Percentiles rank a stretch among this genome's conserved stretches.
phyloP scores from a whole-genome alignment of 2,329 filamentous ascomycete species.

The Neurospora sp. region DNA sequence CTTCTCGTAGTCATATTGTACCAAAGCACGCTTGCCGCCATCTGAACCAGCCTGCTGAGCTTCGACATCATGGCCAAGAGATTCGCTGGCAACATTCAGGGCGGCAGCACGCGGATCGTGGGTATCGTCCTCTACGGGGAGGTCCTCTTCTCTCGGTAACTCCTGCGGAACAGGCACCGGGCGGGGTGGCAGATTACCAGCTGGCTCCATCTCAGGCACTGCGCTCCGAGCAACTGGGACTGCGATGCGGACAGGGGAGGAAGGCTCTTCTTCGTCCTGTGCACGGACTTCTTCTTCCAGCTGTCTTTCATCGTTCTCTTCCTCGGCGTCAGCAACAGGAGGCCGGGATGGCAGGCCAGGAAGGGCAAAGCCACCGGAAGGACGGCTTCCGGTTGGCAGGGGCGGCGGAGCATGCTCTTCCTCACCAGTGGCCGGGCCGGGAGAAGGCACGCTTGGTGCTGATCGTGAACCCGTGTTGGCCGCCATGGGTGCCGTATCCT shows the following conservation, averaged over 20 bases:
- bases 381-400: conserved; percentile 54
- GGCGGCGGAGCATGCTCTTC: conserved; percentile 49
- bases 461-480: conserved; percentile 29
- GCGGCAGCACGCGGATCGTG: conserved; percentile 51
- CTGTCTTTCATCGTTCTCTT: conserved; percentile 40
- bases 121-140: conserved; percentile 53
- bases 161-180: conserved; percentile 42
- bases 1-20: conserved; percentile 95
- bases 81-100: conserved; percentile 40
- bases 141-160: conserved; percentile 53
- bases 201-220: conserved; percentile 39
- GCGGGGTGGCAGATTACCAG: conserved; percentile 40
- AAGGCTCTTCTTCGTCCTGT: conserved; percentile 31
- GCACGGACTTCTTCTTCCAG: conserved; percentile 19
- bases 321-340: conserved; percentile 44
- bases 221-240: conserved; percentile 67
- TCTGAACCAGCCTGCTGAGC: conserved; percentile 23
- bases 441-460: conserved; percentile 24
- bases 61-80: conserved; percentile 28
- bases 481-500: conserved; percentile 60
- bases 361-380: conserved; percentile 65
- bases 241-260: conserved; percentile 76
- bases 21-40: conserved; percentile 61
- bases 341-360: conserved; percentile 61
- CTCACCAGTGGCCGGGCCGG: conserved; percentile 23